Evolutionary conservation across 345 rosid species (phyloP), one percentile per base, ranked within the genome.

Genomic region (Viola odorata): DNA sequence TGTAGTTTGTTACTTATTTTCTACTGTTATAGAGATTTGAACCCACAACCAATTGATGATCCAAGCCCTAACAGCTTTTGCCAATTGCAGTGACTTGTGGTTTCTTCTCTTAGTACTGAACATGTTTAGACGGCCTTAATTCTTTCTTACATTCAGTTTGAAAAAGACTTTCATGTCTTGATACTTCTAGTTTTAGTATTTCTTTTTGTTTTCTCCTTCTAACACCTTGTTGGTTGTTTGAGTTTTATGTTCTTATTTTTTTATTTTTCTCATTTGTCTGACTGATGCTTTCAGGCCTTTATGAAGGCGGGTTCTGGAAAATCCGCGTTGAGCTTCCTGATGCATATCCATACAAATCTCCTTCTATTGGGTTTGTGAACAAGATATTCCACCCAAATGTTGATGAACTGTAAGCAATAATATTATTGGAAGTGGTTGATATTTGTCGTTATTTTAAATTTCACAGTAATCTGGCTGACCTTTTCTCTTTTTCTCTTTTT

Each of bases 381-480:
- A 85, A 85, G 85, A 85, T 85, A 67, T 85, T 75, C 69, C 88
- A 86, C 65, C 91, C 91, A 60, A 83, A 86, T 78, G 88, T 83
- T 45, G 91, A 86, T 70, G 91, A 86, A 73, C 66, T 78, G 88
- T 86, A 65, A 83, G 86, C 57, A 73, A 65, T 62, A 23, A 38
- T 13, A 16, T 17, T 9, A 16, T 50, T 48, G 15, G 14, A 70
- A 51, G 48, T 32, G 41, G 37, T 56, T 57, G 59, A 14, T 4
- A 17, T 32, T 44, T 12, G 14, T 41, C 55, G 5, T 55, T 61
- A 45, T 61, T 57, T 36, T 14, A 14, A 59, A 40, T 37, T 58
- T 61, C 54, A 58, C 16, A 41, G 37, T 16, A 3, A 37, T 53
- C 2, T n/a, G 4, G 17, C 16, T 37, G 50, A 64, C 5, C 8